These are phyloP conservation scores for Candida koratica DNA, from an alignment of 805 yeast species.

Conservation along the genomic window DNA sequence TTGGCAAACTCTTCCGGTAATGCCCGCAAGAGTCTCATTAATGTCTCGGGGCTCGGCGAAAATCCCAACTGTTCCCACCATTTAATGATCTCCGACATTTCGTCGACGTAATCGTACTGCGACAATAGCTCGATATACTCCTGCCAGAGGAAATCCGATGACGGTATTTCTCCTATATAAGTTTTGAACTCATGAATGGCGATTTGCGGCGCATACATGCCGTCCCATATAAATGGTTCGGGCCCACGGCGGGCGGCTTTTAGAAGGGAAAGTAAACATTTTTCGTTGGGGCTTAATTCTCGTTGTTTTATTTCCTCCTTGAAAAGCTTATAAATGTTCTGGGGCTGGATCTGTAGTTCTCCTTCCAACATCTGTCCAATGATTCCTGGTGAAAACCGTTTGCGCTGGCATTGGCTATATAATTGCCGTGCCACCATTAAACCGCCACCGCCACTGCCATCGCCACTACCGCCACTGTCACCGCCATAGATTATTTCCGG, in stretches of 20 bases:
- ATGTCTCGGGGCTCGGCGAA: conserved; percentile 37
- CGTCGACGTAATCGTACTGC: conserved; percentile 43
- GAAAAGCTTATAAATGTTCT: conserved; percentile 27
- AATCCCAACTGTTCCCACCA: conserved; percentile 52
- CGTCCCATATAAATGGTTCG: conserved; percentile 19
- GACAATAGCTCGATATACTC: conserved; percentile 50
- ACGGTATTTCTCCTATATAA: conserved; percentile 34
- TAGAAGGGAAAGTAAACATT: conserved; percentile 42
- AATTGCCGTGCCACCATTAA: conserved; percentile 4
- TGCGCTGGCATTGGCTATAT: conserved; percentile 15
- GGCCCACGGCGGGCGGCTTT: conserved; percentile 35
- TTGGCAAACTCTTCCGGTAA: conserved; percentile 36
- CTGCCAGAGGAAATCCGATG: conserved; percentile 47
- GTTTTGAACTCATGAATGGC: conserved; percentile 56
- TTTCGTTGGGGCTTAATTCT: conserved; percentile 24
- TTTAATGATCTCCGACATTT: conserved; percentile 46
- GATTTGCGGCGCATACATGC: conserved; percentile 51
- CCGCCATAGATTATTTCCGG: neutral
- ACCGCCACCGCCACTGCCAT: neutral
- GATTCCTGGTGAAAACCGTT: conserved; percentile 19
- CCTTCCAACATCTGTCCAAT: conserved; percentile 37
- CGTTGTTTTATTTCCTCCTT: conserved; percentile 20
- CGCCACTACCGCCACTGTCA: neutral
- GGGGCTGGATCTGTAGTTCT: conserved; percentile 29
- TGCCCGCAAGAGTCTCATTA: conserved; percentile 36